Base-by-base conservation (phyloP, 495 filamentous ascomycete genomes). In the Polyplosphaeria fusca region DNA sequence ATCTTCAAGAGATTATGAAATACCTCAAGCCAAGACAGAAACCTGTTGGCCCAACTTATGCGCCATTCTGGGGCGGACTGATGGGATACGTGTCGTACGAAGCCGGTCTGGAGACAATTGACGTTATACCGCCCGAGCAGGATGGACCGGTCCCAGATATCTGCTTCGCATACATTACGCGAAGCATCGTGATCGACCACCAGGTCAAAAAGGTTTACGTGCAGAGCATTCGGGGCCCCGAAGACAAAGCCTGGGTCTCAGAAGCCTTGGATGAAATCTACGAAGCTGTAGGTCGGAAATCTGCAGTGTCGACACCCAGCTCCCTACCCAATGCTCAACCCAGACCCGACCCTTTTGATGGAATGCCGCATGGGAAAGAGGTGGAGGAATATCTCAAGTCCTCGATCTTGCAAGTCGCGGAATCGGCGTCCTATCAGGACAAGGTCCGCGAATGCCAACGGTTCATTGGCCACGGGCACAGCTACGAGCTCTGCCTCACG, bases 401-500 rank as follows among this genome's bases (percentile, higher is more conserved):
- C 24, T 41, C 30, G 25, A 28, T 5, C 14, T 5, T 20, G 16
- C 3, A 19, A 11, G 9, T 44, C 40, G 27, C 41, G 3, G 25
- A 46, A 27, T n/a, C 20, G 0, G 5, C 82, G 14, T 32, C 67
- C 18, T 75, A 76, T 25, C 90, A 91, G 69, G 78, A 82, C 2
- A 82, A 86, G 65, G 82, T 96, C 20, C 71, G 71, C n/a, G 59
- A 70, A 19, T 93, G 89, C 65, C 85, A 94, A 63, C 76, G 79
- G 14, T 77, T 79, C 59, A 86, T 98, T 50, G 75, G 81, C 4
- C 76, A 81, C 0, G 93, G 93, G 2, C 82, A 95, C 44, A 94
- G 91, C 2, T 98, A 98, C 71, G 93, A 98, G 67, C 79, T 98
- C 18, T 96, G 92, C 64, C 79, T 96, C 0, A 96, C 90, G 0